Evolutionary conservation across 352 stramenopile species (phyloP), one percentile per base, ranked within the genome.

Genomic region (Phytophthora sp.): DNA sequence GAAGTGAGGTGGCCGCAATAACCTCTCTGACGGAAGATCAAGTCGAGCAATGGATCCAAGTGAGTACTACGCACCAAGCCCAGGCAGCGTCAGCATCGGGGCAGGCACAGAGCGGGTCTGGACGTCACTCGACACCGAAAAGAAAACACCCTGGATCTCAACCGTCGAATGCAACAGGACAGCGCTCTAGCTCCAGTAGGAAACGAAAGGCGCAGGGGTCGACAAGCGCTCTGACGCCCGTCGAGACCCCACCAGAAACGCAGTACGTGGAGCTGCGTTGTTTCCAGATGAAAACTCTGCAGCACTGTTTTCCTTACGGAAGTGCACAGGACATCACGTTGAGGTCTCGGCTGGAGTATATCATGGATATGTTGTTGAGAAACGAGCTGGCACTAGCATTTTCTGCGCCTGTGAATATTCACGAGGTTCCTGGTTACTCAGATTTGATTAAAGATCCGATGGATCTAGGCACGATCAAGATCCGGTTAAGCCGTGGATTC

Each of bases 381-480:
- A 87, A 89, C 44, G 80, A 90, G 27, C 41, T 95, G 31, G 79
- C 88, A 13, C 18, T 78, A 24, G 71, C 88, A 26, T 96, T 96
- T 53, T 67, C 79, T 0, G 60, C 79, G 5, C 88, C 88, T 5
- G 88, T 96, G 46, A 80, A 91, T 26, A 52, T 72, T 10, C 75
- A 85, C 2, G 78, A 87, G 20, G 79, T 96, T 1, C 86, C 82
- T 13, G 84, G 82, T 12, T 96, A 96, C 51, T 51, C 61, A 2
- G 69, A 82, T 31, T 44, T 96, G 23, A 79, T 96, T 54, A 87
- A 86, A 43, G 38, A 82, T 6, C 90, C 92, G 15, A 98, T 98
- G 89, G 94, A 99, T 66, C 66, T 99, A 4, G 84, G 84, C 5
- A 98, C 95, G 21, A 81, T 98, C 32, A 87, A 84, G 18, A 73